Evolutionary conservation across 805 yeast species (phyloP).

Genomic region (Candida jianshihensis): DNA sequence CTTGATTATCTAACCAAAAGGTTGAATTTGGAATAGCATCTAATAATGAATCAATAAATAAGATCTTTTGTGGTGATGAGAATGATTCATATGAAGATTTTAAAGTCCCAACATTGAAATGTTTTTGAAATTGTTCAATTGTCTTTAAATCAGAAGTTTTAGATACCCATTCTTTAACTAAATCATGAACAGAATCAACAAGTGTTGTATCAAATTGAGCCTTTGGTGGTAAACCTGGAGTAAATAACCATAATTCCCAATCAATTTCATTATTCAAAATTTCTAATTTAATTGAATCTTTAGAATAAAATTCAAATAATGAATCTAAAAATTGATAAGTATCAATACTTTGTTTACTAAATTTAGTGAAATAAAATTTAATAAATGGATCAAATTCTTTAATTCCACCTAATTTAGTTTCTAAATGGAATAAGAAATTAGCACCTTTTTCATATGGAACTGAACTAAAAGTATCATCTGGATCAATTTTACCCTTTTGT

Average conservation of each 20-base stretch:
- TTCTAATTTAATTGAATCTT: constrained; percentile 33
- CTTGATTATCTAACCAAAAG: constrained; percentile 27
- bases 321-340: constrained; percentile 75
- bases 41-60: constrained; percentile 65
- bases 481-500: constrained; percentile 57
- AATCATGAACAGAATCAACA: constrained; percentile 61
- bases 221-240: constrained; percentile 85
- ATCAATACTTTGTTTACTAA: constrained; percentile 66
- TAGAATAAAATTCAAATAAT: constrained; percentile 55
- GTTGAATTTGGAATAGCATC: constrained; percentile 38
- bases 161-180: constrained; percentile 59
- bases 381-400: constrained; percentile 71
- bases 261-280: constrained; percentile 58
- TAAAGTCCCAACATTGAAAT: constrained; percentile 17
- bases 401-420: constrained; percentile 58
- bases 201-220: constrained; percentile 74
- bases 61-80: constrained; percentile 70
- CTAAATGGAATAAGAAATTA: constrained; percentile 69
- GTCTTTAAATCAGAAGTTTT: constrained; percentile 10
- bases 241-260: constrained; percentile 79
- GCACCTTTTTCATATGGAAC: constrained; percentile 93
- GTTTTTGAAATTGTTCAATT: constrained; percentile 9
- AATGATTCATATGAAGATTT: constrained; percentile 37
- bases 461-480: constrained; percentile 82
- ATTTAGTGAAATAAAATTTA: constrained; percentile 66